Evolutionary conservation across 305 asterid species (phyloP).

Genomic region (Rubia tinctorum): DNA sequence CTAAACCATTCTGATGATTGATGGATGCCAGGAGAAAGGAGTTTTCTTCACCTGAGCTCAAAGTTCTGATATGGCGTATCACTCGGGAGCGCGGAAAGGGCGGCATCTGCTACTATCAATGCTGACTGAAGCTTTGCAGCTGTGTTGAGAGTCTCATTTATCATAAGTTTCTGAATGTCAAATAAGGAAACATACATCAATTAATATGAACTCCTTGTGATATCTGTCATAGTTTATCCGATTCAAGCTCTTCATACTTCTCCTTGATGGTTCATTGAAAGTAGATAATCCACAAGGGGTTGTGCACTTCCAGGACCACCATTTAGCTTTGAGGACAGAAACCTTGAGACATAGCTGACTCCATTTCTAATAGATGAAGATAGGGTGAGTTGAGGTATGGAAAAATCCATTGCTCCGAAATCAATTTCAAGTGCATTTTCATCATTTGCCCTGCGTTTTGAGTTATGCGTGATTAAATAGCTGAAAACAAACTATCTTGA

Average conservation of each 20-base stretch:
- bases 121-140: slow-evolving; percentile 71
- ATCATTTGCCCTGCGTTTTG: slow-evolving; percentile 73
- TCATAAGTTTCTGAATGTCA: slow-evolving; percentile 64
- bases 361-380: slow-evolving; percentile 91
- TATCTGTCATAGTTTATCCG: not conserved
- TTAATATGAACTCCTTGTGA: not conserved
- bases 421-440: slow-evolving; percentile 80
- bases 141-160: slow-evolving; percentile 70
- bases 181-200: not conserved
- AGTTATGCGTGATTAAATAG: not conserved
- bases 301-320: slow-evolving; percentile 43
- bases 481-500: not conserved
- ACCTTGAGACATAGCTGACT: slow-evolving; percentile 54
- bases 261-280: slow-evolving; percentile 68
- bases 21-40: not conserved
- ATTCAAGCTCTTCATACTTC: slow-evolving; percentile 44
- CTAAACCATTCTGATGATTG: not conserved
- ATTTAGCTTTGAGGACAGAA: slow-evolving; percentile 60
- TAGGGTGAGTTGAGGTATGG: slow-evolving; percentile 56
- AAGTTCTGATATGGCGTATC: slow-evolving; percentile 68
- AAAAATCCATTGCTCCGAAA: slow-evolving; percentile 79
- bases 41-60: slow-evolving; percentile 56
- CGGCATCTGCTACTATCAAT: slow-evolving; percentile 65
- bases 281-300: slow-evolving; percentile 70
- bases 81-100: slow-evolving; percentile 52